Percentiles rank a stretch among this genome's conserved stretches.
phyloP scores from a whole-genome alignment of 2,329 filamentous ascomycete species.

The Aspergillus japonicus region DNA sequence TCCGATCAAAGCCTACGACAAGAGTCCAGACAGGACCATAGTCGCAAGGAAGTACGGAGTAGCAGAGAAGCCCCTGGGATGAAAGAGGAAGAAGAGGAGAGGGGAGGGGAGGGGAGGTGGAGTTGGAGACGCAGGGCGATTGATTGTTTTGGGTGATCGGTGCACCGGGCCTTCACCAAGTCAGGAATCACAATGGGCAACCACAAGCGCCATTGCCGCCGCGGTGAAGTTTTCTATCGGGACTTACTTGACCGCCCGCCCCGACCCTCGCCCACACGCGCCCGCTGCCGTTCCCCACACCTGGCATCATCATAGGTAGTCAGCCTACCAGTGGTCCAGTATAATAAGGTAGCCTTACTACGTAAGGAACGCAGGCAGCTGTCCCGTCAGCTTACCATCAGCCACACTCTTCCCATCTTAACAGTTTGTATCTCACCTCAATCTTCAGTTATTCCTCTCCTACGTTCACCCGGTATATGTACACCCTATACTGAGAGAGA shows the following conservation, averaged over 20 bases:
- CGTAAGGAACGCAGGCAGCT: neutral
- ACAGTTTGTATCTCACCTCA: neutral
- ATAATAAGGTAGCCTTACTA: neutral
- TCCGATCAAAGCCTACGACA: neutral
- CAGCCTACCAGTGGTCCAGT: neutral
- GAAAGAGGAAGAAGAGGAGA: neutral
- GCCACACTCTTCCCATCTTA: neutral
- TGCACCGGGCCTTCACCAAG: neutral
- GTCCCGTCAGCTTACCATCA: neutral
- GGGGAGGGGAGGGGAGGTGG: neutral
- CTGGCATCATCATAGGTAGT: neutral
- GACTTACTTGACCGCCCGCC: slow-evolving; percentile 4
- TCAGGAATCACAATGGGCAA: slow-evolving; percentile 12
- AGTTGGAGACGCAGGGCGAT: neutral
- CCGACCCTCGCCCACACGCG: neutral
- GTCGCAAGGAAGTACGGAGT: neutral
- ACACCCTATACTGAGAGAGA: slow-evolving; percentile 1
- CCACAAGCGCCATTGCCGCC: slow-evolving; percentile 23
- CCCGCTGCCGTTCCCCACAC: slow-evolving; percentile 19
- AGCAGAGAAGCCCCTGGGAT: neutral
- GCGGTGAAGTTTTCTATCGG: slow-evolving; percentile 20
- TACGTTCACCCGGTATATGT: neutral
- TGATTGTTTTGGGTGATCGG: slow-evolving; percentile 23
- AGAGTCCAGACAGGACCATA: slow-evolving; percentile 10
- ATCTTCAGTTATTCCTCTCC: neutral